Percentiles rank a stretch among this genome's conserved stretches.
Conservation (phyloP, 2,329 filamentous ascomycete species). For the Pyrenophora graminea region DNA sequence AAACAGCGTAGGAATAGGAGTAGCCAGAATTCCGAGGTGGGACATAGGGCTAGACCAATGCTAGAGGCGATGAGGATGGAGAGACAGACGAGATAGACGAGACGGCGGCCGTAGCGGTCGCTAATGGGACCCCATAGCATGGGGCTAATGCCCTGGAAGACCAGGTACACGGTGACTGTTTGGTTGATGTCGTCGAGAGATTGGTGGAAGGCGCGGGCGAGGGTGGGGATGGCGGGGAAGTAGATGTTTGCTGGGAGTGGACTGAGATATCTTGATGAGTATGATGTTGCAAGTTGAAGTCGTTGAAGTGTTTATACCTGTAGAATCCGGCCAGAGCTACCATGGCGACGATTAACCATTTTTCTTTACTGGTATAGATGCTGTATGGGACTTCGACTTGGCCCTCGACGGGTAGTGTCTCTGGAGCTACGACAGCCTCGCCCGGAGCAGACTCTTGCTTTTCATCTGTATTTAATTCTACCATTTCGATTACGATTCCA, state of each 20-base stretch:
- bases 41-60: constrained; percentile 43
- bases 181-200: constrained; percentile 53
- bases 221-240: constrained; percentile 43
- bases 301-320: constrained; percentile 19
- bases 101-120: constrained; percentile 56
- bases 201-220: constrained; percentile 46
- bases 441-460: constrained; percentile 18
- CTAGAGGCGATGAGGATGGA: constrained; percentile 40
- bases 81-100: constrained; percentile 53
- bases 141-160: constrained; percentile 57
- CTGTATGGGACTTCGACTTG: constrained; percentile 32
- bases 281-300: not conserved
- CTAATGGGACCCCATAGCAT: constrained; percentile 58
- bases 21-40: constrained; percentile 38
- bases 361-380: constrained; percentile 35
- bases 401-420: constrained; percentile 15
- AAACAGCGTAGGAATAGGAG: constrained; percentile 42
- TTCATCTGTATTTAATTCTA: constrained; percentile 7
- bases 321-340: constrained; percentile 38
- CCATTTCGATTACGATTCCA: constrained; percentile 5
- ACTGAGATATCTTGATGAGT: constrained; percentile 9
- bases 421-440: constrained; percentile 13
- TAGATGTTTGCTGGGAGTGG: constrained; percentile 51
- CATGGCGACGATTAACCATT: constrained; percentile 39
- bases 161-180: constrained; percentile 56